Evolutionary conservation across 208 protist genomes (phyloP), one percentile per base, ranked within the genome.

Genomic region (Leishmania arabica): DNA sequence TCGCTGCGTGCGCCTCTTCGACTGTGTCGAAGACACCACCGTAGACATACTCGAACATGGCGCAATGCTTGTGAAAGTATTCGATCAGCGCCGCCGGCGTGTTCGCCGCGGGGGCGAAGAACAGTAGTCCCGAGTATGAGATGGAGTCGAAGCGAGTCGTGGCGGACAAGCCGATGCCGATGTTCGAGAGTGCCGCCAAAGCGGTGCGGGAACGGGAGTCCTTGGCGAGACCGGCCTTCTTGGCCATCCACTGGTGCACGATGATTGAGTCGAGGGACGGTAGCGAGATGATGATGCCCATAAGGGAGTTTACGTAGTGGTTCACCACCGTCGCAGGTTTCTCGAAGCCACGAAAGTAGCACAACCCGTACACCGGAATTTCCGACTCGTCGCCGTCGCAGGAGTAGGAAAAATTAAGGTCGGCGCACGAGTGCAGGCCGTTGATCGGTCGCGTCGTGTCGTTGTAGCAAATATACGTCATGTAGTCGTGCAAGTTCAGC

Each of bases 21-120:
- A 94, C 86, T 0, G 91, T 92, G 6, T 86, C 89, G 60, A 93
- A 95, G 31, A 75, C 87, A 56, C 93, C 93, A 73, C 89, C 91
- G 80, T 94, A 90, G 45, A 94, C 84, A 76, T 93, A 92, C 31
- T 60, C 53, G 51, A 93, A 93, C 78, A 91, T 72, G 9, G 31
- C 40, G 21, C 54, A 89, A 56, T 65, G 75, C 42, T 60, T 64
- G 9, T 76, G 77, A 40, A 93, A 74, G 84, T 88, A 91, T 24
- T 64, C 65, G 6, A 93, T 72, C 74, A 93, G 84, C 24, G 40
- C 37, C 11, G 45, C 40, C 42, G 90, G 84, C 56, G 92, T 81
- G 3, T 91, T 92, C 31, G 75, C 86, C 24, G 88, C 80, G 3
- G 90, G 90, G 1, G 88, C 92, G 71, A 95, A 93, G 84, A 88